phyloP scores from a whole-genome alignment of 306 rosid species.

The Dicorynia guianensis region DNA sequence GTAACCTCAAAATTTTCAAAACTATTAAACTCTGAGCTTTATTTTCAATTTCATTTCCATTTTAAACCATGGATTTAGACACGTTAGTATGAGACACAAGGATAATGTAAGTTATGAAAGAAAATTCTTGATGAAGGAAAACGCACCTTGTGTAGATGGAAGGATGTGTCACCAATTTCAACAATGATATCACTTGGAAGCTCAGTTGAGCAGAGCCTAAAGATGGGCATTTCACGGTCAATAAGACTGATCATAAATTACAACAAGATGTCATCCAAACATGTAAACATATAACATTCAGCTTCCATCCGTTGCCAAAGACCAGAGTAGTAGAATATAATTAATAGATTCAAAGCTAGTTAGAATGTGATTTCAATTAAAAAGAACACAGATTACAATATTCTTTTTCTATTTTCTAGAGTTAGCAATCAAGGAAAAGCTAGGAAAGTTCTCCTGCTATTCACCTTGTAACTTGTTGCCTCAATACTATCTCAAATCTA shows the following conservation, averaged over 20 bases:
- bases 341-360: background rate
- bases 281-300: background rate
- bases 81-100: background rate
- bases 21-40: background rate
- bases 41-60: background rate
- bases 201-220: constrained; percentile 87
- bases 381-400: background rate
- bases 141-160: constrained; percentile 90
- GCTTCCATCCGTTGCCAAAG: constrained; percentile 10
- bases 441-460: background rate
- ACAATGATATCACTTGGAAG: constrained; percentile 79
- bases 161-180: constrained; percentile 78
- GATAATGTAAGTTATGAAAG: background rate
- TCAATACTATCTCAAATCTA: background rate
- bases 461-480: background rate
- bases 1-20: background rate
- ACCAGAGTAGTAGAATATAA: constrained; percentile 7
- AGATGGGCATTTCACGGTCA: constrained; percentile 35
- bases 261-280: background rate
- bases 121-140: constrained; percentile 28
- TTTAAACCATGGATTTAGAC: constrained; percentile 11
- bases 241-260: constrained; percentile 26
- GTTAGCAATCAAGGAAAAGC: background rate
- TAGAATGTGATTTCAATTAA: background rate
- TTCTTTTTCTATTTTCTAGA: background rate